These are phyloP conservation scores for Austroboletus festivus DNA, from an alignment of 768 basidiomycete genomes.

Conservation along the genomic window DNA sequence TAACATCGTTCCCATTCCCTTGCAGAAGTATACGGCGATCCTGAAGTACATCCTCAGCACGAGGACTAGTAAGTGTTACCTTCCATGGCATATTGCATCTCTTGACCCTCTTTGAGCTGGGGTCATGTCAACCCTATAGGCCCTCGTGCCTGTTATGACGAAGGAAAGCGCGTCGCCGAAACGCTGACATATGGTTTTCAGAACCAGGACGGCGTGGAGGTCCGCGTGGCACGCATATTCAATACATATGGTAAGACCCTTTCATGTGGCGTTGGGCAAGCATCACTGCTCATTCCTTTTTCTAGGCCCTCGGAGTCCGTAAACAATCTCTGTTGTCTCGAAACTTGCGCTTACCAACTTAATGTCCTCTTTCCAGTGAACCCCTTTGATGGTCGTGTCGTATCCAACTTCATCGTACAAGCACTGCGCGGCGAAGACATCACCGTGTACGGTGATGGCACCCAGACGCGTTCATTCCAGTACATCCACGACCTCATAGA, in stretches of 20 bases:
- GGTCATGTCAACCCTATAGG: constrained; percentile 99
- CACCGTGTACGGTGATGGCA: constrained; percentile 94
- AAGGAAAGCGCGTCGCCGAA: constrained; percentile 98
- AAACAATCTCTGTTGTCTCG: too few relatives aligned
- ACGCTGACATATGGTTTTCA: constrained; percentile 96
- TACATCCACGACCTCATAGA: constrained; percentile 98
- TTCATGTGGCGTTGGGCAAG: neutral
- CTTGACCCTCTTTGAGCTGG: constrained; percentile 56
- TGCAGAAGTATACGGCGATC: constrained; percentile 95
- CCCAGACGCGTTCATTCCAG: constrained; percentile 93
- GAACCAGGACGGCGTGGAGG: constrained; percentile 91
- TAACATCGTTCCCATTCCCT: constrained; percentile 2
- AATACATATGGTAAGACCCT: constrained; percentile 74
- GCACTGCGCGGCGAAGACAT: constrained; percentile 95
- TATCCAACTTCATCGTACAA: constrained; percentile 98
- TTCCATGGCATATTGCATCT: constrained; percentile 5
- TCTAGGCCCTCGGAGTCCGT: constrained; percentile 61
- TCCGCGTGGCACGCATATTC: constrained; percentile 97
- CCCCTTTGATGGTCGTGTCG: constrained; percentile 94
- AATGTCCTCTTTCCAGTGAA: constrained; percentile 78
- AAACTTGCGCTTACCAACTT: too few relatives aligned
- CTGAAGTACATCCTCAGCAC: constrained; percentile 93
- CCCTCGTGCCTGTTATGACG: constrained; percentile 98
- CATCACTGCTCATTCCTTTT: neutral
- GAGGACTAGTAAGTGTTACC: constrained; percentile 80